Evolutionary conservation across 106 monocot species (phyloP).

Genomic region (Dendrobium nobile): DNA sequence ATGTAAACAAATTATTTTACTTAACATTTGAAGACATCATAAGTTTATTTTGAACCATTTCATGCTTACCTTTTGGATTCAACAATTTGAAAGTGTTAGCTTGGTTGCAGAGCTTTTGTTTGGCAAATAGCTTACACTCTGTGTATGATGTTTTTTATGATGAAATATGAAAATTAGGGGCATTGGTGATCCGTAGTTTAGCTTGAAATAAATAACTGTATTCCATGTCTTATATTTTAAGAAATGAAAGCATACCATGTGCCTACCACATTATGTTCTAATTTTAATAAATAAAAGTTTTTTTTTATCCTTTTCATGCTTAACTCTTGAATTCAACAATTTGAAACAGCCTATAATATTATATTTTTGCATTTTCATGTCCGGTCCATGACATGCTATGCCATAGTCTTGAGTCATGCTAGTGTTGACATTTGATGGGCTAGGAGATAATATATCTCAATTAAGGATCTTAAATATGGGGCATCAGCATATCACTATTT

Average conservation of each 20-base stretch:
- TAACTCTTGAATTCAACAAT: no score
- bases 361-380: no score
- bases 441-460: no score
- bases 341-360: no score
- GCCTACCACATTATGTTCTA: background rate
- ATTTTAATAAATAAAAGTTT: background rate
- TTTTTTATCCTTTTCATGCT: no score
- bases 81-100: background rate
- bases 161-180: background rate
- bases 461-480: no score
- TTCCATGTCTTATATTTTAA: background rate
- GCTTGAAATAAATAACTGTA: background rate
- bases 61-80: background rate
- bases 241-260: background rate
- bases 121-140: background rate
- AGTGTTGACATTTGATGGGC: no score
- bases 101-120: background rate
- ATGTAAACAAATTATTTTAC: background rate
- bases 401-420: no score
- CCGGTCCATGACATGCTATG: no score
- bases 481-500: no score
- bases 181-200: background rate
- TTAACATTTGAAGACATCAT: background rate
- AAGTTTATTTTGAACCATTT: background rate
- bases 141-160: background rate